Evolutionary conservation across 345 rosid species (phyloP), one percentile per base, ranked within the genome.

Genomic region (Acer negundo): DNA sequence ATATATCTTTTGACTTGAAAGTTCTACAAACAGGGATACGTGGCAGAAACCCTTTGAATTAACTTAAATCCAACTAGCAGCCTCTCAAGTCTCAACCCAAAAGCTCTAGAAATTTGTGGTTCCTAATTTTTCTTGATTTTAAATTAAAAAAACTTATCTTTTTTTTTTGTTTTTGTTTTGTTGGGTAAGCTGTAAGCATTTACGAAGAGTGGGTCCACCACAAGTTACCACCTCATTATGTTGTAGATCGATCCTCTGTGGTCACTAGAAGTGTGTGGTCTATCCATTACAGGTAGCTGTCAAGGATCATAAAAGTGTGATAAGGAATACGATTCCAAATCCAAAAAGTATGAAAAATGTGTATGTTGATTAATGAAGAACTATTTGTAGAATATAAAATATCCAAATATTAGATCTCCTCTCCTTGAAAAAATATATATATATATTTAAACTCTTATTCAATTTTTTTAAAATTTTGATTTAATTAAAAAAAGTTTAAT

Each of bases 1-100:
- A n/a, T n/a, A n/a, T n/a, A n/a, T n/a, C 31, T 28, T 53, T 26
- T 26, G 67, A 46, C 69, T 46, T 74, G 77, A 47, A 74, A 35
- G 75, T 31, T 31, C 49, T 10, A 71, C 16, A 19, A 26, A 10
- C 19, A 6, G 64, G 63, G 64, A 0, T 71, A 75, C 70, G 71
- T 75, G 78, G 63, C 71, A 20, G n/a, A 16, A 6, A 49, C 3
- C 7, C 63, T 75, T 64, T 26, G 31, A 49, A 47, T 47, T 19
- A 2, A 19, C 13, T n/a, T 75, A 20, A n/a, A 49, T 75, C 61
- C 77, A 63, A 19, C 28, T 6, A 62, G 0, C 61, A 46, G 22
- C 23, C 22, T 17, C 9, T 8, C 20, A 56, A 19, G 20, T 56
- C 62, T 56, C 62, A 56, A 1, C 3, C 9, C 62, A 19, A 2